These are phyloP conservation scores for Apiotrichum veenhuisii DNA, from an alignment of 1,284 basidiomycete genomes.

Conservation along the genomic window DNA sequence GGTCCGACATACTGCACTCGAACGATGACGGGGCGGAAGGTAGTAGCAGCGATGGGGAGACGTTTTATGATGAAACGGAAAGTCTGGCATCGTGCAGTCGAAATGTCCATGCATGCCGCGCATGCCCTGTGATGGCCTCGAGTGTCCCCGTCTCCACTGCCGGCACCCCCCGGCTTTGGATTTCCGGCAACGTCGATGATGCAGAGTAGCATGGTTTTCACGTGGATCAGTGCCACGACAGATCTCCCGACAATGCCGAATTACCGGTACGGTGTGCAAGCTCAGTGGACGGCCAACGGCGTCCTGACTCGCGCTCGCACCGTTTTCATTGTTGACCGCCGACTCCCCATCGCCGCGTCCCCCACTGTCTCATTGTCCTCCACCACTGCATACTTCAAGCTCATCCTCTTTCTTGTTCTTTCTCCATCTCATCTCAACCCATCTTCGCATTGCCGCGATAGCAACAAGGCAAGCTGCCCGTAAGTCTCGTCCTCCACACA, in stretches of 20 bases:
- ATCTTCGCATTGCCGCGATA: not conserved
- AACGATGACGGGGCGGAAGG: no score
- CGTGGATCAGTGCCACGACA: no score
- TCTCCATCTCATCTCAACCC: slow-evolving; percentile 1
- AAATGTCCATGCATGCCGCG: no score
- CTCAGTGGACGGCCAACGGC: no score
- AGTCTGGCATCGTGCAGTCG: no score
- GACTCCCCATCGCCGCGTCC: not conserved
- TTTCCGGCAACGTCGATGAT: no score
- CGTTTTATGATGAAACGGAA: not conserved
- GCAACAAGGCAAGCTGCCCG: not conserved
- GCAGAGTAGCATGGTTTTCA: no score
- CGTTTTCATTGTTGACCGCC: not conserved
- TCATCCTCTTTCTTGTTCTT: not conserved
- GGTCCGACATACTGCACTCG: not conserved
- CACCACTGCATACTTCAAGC: no score
- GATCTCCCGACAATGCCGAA: no score
- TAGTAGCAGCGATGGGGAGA: not conserved
- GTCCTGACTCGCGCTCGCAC: not conserved
- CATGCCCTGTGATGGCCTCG: no score
- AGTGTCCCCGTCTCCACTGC: no score
- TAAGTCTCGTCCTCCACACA: not conserved
- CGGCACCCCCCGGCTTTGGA: not conserved
- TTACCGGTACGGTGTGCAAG: no score
- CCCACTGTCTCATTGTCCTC: not conserved